These are phyloP conservation scores for Rhizopus arrhizus DNA, from an alignment of 371 early-diverging fungal genomes.

Conservation along the genomic window DNA sequence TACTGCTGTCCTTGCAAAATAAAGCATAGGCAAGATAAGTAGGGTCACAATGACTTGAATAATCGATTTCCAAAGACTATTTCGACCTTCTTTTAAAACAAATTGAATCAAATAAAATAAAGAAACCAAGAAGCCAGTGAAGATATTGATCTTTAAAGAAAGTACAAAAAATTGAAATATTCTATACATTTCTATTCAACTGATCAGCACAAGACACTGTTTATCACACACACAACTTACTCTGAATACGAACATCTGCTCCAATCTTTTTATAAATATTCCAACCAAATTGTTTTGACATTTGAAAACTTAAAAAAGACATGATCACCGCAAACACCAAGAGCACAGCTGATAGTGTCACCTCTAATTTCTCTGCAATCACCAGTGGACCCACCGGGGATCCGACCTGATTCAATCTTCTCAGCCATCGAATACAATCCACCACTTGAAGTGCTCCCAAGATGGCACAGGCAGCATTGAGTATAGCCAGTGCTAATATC, in stretches of 20 bases:
- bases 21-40: constrained; percentile 46
- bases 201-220: too few species aligned
- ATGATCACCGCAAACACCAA: constrained; percentile 33
- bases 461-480: constrained; percentile 49
- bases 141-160: constrained; percentile 50
- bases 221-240: constrained; percentile 11
- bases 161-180: constrained; percentile 54
- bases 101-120: constrained; percentile 52
- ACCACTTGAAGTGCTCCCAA: constrained; percentile 50
- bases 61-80: constrained; percentile 23
- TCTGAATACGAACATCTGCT: constrained; percentile 37
- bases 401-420: constrained; percentile 18
- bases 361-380: constrained; percentile 46
- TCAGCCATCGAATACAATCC: constrained; percentile 49
- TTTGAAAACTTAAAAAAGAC: constrained; percentile 37
- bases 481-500: constrained; percentile 43
- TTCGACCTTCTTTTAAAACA: constrained; percentile 29
- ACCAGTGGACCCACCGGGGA: constrained; percentile 28
- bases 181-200: constrained; percentile 45
- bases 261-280: constrained; percentile 45
- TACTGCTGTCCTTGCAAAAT: constrained; percentile 38
- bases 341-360: constrained; percentile 40
- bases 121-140: constrained; percentile 48
- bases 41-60: constrained; percentile 45
- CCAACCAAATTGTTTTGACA: constrained; percentile 46